phyloP scores from a whole-genome alignment of 1,284 basidiomycete species.

The Jaminaea rosea region DNA sequence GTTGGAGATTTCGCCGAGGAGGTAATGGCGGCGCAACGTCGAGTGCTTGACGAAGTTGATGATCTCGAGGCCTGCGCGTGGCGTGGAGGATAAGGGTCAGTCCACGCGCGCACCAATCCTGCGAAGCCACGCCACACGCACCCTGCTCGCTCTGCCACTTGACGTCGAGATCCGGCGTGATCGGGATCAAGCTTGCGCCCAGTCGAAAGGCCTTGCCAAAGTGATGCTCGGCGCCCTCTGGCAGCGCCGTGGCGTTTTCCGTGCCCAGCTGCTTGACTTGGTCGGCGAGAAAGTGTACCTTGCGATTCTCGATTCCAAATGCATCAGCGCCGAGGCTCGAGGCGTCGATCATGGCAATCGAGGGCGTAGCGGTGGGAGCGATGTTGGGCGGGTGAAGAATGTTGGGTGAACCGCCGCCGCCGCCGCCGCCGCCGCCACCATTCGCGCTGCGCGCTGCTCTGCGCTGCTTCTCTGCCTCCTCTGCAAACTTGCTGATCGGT shows the following conservation, averaged over 20 bases:
- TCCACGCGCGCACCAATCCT: slow-evolving; percentile 63
- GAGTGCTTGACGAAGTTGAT: slow-evolving; percentile 64
- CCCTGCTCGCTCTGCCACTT: slow-evolving; percentile 4
- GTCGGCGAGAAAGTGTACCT: slow-evolving; percentile 21
- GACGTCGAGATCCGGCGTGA: slow-evolving; percentile 52
- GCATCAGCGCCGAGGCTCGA: no score
- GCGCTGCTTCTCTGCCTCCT: slow-evolving; percentile 15
- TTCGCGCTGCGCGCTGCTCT: slow-evolving; percentile 5
- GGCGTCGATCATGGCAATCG: not conserved
- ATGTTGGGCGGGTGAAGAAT: no score
- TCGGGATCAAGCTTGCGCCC: slow-evolving; percentile 76
- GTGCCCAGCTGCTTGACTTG: slow-evolving; percentile 41
- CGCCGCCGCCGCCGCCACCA: no score
- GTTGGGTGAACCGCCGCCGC: no score
- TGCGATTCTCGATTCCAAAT: slow-evolving; percentile 17
- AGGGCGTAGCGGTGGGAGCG: slow-evolving; percentile 1
- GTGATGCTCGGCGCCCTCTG: slow-evolving; percentile 60
- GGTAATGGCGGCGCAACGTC: slow-evolving; percentile 53
- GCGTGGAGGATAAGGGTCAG: no score
- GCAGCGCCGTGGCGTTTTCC: slow-evolving; percentile 51
- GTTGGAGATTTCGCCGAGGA: slow-evolving; percentile 79
- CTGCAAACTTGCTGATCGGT: slow-evolving; percentile 28
- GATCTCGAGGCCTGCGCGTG: slow-evolving; percentile 81
- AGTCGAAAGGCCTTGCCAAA: slow-evolving; percentile 81
- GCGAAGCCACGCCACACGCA: slow-evolving; percentile 61